These are phyloP conservation scores for Pichia kudriavzevii DNA, from an alignment of 1,139 yeast species.

Conservation along the genomic window DNA sequence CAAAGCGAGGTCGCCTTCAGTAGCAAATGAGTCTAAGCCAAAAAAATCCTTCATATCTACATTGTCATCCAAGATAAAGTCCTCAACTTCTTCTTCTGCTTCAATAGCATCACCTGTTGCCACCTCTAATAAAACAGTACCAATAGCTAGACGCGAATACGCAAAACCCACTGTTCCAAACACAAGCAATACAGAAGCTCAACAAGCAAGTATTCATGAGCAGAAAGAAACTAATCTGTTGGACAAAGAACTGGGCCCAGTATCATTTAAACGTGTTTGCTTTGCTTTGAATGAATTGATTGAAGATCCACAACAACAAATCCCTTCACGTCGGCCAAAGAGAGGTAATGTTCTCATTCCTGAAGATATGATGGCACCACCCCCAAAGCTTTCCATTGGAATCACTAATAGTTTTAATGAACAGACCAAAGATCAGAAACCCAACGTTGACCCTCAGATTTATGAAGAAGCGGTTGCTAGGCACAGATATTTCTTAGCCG, in stretches of 20 bases:
- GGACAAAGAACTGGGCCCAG: constrained; percentile 20
- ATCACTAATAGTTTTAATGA: constrained; percentile 41
- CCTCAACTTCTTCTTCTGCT: constrained; percentile 3
- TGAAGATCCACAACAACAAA: constrained; percentile 89
- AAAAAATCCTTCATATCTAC: constrained; percentile 29
- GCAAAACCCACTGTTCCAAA: no score
- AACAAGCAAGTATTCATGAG: no score
- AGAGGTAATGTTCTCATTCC: constrained; percentile 75
- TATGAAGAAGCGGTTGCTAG: constrained; percentile 49
- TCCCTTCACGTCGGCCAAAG: constrained; percentile 78
- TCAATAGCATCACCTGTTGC: background rate
- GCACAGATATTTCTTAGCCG: constrained; percentile 46
- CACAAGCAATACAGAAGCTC: no score
- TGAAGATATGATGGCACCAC: constrained; percentile 56
- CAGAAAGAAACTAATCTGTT: no score
- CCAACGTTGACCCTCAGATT: constrained; percentile 32
- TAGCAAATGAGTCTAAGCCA: constrained; percentile 10
- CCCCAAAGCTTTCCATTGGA: constrained; percentile 59
- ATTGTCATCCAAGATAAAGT: constrained; percentile 46
- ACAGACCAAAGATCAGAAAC: constrained; percentile 37
- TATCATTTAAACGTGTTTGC: constrained; percentile 56
- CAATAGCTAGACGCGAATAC: background rate
- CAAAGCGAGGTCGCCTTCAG: constrained; percentile 7
- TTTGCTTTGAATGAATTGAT: constrained; percentile 66
- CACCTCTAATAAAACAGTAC: background rate